Conservation (phyloP, 768 basidiomycete genomes). For the Boletus eberwhitei region DNA sequence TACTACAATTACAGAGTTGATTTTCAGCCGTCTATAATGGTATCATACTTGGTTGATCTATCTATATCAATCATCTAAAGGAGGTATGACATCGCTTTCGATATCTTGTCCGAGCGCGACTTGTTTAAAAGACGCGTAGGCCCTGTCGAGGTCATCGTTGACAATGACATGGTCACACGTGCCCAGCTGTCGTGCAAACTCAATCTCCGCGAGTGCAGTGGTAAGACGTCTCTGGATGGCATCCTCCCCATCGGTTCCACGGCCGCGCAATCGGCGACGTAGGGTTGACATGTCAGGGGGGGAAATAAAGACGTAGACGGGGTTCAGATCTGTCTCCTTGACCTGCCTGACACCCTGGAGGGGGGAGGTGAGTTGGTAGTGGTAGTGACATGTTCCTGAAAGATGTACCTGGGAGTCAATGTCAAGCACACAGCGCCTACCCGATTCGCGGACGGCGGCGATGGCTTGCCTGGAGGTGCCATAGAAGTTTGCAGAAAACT, state of each 20-base stretch:
- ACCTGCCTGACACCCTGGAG: conserved; percentile 87
- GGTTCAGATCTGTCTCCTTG: conserved; percentile 75
- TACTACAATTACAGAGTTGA: background rate
- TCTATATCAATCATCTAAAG: conserved; percentile 53
- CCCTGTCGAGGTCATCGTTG: conserved; percentile 84
- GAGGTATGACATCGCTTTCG: conserved; percentile 62
- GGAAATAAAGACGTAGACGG: conserved; percentile 88
- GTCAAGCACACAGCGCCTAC: conserved; percentile 86
- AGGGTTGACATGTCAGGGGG: conserved; percentile 79
- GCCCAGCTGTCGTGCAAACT: conserved; percentile 73
- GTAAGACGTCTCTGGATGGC: conserved; percentile 72
- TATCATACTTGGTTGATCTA: background rate
- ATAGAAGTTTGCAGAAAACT: conserved; percentile 90
- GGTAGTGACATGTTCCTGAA: background rate
- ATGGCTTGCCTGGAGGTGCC: conserved; percentile 88
- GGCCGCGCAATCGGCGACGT: conserved; percentile 62
- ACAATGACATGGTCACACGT: conserved; percentile 83
- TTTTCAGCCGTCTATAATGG: background rate
- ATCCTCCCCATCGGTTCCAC: conserved; percentile 81
- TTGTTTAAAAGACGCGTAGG: conserved; percentile 72
- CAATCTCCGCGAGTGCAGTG: conserved; percentile 75
- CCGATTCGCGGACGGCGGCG: conserved; percentile 57
- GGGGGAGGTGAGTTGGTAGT: background rate
- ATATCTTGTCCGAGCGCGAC: conserved; percentile 70
- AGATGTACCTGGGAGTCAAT: conserved; percentile 81